Evolutionary conservation across 768 basidiomycete genomes (phyloP).

Genomic region (Lentinula guzmanii): DNA sequence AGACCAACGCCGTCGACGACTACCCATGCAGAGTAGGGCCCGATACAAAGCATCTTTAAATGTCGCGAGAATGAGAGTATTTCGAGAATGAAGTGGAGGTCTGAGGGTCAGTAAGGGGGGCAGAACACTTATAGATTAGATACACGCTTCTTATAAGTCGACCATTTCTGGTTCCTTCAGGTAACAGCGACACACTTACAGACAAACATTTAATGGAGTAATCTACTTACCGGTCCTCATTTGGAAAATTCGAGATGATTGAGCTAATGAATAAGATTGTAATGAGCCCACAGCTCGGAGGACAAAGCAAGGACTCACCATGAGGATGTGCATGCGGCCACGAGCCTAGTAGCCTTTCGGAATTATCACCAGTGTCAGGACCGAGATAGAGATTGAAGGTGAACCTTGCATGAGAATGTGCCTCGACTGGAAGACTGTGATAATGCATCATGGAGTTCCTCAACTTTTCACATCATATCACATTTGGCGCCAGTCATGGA

Average conservation of each 20-base stretch:
- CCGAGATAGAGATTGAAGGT: neutral
- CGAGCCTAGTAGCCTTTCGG: neutral
- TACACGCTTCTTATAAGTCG: too few relatives aligned
- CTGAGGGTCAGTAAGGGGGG: too few relatives aligned
- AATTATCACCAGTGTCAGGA: neutral
- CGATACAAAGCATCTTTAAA: neutral
- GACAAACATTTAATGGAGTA: neutral
- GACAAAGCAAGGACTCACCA: neutral
- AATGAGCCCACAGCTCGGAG: neutral
- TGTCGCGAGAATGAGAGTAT: neutral
- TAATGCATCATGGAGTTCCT: neutral
- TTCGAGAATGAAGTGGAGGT: neutral
- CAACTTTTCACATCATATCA: neutral
- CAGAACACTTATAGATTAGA: too few relatives aligned
- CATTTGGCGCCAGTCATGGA: neutral
- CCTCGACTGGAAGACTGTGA: neutral
- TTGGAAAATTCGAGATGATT: too few relatives aligned
- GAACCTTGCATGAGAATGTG: too few relatives aligned
- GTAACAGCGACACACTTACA: too few relatives aligned
- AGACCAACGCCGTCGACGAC: neutral
- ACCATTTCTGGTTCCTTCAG: too few relatives aligned
- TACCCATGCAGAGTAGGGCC: conserved; percentile 1
- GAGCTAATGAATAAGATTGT: too few relatives aligned
- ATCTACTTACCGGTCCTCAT: neutral
- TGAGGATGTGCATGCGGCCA: neutral